Evolutionary conservation across 2,329 filamentous ascomycete species (phyloP), one percentile per base, ranked within the genome.

Genomic region (Aspergillus fijiensis): DNA sequence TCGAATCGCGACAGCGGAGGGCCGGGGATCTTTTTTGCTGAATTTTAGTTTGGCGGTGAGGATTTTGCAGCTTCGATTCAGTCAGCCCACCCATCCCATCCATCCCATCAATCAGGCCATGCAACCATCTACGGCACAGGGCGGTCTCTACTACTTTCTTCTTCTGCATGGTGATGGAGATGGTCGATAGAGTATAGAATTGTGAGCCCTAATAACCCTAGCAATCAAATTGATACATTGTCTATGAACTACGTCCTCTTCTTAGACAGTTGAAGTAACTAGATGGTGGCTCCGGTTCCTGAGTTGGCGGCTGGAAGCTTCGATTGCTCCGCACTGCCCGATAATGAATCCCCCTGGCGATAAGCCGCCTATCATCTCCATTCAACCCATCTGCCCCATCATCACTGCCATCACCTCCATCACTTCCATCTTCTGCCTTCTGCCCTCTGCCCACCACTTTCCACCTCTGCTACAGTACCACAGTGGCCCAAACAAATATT

Each of bases 31-130:
- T 56, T 60, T 48, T 59, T 58, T 60, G 56, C 11, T n/a, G 29
- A 33, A 55, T 35, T 53, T 60, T 60, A 58, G 48, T 23, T 57
- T 52, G 64, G 64, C 61, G 65, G 67, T 68, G 64, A 69, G 60
- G 31, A 55, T 56, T 57, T 33, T 56, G 51, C 56, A 58, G 59
- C 42, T 58, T 2, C 14, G 7, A n/a, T 45, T 51, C 47, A 52
- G 64, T 65, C 63, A 65, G 62, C 57, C 63, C 63, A 65, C 54
- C 50, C 42, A 61, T 62, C 47, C 21, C 21, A 23, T 23, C 50
- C 42, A 61, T 62, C 49, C 23, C 23, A 23, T 23, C 23, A 4
- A 63, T 65, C 64, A 66, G 62, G 50, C 64, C 65, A 66, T 64
- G 39, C 7, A 19, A 9, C 27, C 27, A 29, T 29, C 27, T 29